Evolutionary conservation across 1,284 basidiomycete genomes (phyloP).

Genomic region (Melampsora abietis-canadensis): DNA sequence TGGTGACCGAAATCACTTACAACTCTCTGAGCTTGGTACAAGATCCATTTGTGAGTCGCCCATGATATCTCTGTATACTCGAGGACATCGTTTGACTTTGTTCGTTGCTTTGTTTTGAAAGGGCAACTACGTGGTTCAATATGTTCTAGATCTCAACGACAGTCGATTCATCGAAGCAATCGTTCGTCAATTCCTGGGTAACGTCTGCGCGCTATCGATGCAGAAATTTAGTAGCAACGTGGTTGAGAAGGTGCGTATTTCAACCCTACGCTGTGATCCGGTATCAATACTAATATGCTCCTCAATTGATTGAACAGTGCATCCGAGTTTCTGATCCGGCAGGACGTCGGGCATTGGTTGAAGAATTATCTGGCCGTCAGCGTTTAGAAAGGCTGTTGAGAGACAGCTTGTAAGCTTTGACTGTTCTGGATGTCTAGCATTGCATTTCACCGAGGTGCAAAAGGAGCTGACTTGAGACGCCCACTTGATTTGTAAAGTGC

Average conservation of each 20-base stretch:
- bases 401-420: slow-evolving; percentile 64
- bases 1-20: slow-evolving; percentile 98
- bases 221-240: slow-evolving; percentile 98
- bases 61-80: slow-evolving; percentile 75
- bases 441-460: too few relatives aligned
- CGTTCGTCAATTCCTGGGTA: slow-evolving; percentile 94
- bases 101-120: not conserved
- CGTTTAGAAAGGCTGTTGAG: slow-evolving; percentile 91
- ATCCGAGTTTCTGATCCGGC: slow-evolving; percentile 93
- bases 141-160: slow-evolving; percentile 96
- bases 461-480: slow-evolving; percentile 29
- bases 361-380: slow-evolving; percentile 89
- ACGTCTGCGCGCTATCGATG: slow-evolving; percentile 93
- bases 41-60: slow-evolving; percentile 69
- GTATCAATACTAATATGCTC: slow-evolving; percentile 13
- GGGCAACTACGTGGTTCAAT: slow-evolving; percentile 69
- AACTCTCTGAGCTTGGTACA: slow-evolving; percentile 96
- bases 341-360: slow-evolving; percentile 90
- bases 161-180: slow-evolving; percentile 95
- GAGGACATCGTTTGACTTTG: too few relatives aligned
- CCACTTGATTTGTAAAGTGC: slow-evolving; percentile 5
- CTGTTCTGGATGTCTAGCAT: not conserved
- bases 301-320: slow-evolving; percentile 62
- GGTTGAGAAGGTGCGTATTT: slow-evolving; percentile 70
- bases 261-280: not conserved